A percentile compares a stretch with the other conserved stretches of the same genome.
Conservation (phyloP, 352 stramenopile species). For the Peronospora farinosa region DNA sequence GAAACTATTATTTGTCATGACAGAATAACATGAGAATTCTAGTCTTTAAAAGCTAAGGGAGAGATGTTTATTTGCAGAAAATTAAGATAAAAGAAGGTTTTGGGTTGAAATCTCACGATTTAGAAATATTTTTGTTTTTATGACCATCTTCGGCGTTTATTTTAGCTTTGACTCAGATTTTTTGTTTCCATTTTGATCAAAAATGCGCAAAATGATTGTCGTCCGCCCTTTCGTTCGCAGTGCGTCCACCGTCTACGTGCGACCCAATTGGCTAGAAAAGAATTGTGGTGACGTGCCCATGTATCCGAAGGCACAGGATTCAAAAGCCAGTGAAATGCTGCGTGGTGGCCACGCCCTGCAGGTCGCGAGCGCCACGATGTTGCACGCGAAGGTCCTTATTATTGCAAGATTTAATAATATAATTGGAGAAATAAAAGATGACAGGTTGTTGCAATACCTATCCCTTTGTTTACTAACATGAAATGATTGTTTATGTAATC, state of each 20-base stretch:
- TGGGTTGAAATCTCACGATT: too few relatives aligned
- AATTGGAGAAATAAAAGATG: slow-evolving; percentile 6
- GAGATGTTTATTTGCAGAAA: too few relatives aligned
- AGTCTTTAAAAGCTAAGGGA: too few relatives aligned
- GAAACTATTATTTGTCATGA: too few relatives aligned
- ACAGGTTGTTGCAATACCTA: not conserved
- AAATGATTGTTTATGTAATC: slow-evolving; percentile 26
- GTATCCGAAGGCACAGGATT: slow-evolving; percentile 32
- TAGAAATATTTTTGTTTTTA: too few relatives aligned
- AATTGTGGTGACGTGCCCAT: slow-evolving; percentile 58
- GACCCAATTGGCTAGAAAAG: slow-evolving; percentile 56
- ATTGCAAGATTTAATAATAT: not conserved
- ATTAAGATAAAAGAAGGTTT: too few relatives aligned
- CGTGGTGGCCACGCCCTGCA: slow-evolving; percentile 62
- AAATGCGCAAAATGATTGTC: slow-evolving; percentile 3
- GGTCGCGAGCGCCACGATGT: slow-evolving; percentile 39
- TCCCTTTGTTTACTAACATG: slow-evolving; percentile 13
- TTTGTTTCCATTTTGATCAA: too few relatives aligned
- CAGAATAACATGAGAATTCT: too few relatives aligned
- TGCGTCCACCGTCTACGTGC: slow-evolving; percentile 9
- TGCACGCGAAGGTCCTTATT: slow-evolving; percentile 36
- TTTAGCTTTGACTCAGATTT: too few relatives aligned
- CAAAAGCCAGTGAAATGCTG: slow-evolving; percentile 61
- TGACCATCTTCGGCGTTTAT: too few relatives aligned
- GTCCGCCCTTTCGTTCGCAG: slow-evolving; percentile 2